Percentiles rank a stretch among this genome's conserved stretches.
Evolutionary conservation across 768 basidiomycete genomes (phyloP).

Genomic region (Trametes elegans): DNA sequence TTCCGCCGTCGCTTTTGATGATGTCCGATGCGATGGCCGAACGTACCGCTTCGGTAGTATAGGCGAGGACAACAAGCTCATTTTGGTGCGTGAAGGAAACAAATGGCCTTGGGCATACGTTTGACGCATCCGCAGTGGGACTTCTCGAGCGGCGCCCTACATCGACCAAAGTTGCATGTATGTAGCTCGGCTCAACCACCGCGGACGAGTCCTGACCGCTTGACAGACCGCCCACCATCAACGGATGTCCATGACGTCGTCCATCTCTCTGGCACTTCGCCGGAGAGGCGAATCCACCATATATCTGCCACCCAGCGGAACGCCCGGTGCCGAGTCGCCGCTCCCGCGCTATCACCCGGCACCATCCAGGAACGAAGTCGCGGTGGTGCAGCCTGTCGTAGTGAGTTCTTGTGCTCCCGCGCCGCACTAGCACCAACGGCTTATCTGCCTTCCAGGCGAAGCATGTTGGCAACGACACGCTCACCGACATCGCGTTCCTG

Average conservation of each 20-base stretch:
- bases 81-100: conserved; percentile 55
- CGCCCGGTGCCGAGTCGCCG: conserved; percentile 40
- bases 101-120: background rate
- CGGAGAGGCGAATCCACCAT: conserved; percentile 50
- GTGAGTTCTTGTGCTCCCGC: conserved; percentile 43
- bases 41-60: conserved; percentile 95
- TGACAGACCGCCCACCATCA: conserved; percentile 59
- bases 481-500: conserved; percentile 75
- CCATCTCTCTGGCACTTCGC: conserved; percentile 67
- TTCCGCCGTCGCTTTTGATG: conserved; percentile 85
- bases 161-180: conserved; percentile 77
- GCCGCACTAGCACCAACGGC: background rate
- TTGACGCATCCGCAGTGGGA: conserved; percentile 68
- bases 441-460: conserved; percentile 56
- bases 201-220: background rate
- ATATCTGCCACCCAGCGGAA: conserved; percentile 46
- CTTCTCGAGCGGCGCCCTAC: conserved; percentile 88
- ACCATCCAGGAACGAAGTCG: conserved; percentile 87
- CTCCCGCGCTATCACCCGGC: conserved; percentile 77
- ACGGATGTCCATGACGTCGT: conserved; percentile 76
- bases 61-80: conserved; percentile 94
- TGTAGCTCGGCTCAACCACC: conserved; percentile 3
- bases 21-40: conserved; percentile 80
- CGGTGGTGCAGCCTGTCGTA: conserved; percentile 86
- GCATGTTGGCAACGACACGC: conserved; percentile 74